phyloP scores from a whole-genome alignment of 1,139 yeast genomes.

The Zygosaccharomyces sapae region DNA sequence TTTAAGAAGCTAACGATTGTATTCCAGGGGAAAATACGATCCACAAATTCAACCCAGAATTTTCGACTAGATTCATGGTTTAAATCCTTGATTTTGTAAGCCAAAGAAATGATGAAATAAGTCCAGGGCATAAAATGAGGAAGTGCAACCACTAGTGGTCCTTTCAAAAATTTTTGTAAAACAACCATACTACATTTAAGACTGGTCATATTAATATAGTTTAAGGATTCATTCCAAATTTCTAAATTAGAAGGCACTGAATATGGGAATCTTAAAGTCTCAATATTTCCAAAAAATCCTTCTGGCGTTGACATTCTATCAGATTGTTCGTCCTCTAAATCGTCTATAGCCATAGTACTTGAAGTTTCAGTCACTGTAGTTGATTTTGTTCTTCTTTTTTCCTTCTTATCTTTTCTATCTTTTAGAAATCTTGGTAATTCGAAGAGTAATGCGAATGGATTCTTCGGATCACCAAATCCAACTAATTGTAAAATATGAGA shows the following conservation, averaged over 20 bases:
- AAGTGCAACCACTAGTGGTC: conserved; percentile 66
- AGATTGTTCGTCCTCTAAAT: conserved; percentile 10
- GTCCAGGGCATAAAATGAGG: conserved; percentile 71
- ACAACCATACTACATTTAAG: conserved; percentile 63
- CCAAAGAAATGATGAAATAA: conserved; percentile 60
- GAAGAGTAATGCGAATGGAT: conserved; percentile 71
- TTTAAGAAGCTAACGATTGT: conserved; percentile 59
- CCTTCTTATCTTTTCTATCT: conserved; percentile 68
- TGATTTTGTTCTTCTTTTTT: conserved; percentile 49
- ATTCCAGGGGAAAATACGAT: conserved; percentile 63
- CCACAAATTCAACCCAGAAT: conserved; percentile 49
- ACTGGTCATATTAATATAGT: conserved; percentile 58
- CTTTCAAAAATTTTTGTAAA: conserved; percentile 58
- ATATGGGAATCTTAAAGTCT: conserved; percentile 25
- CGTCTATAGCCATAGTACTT: conserved; percentile 13
- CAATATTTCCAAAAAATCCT: conserved; percentile 32
- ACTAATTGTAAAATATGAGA: conserved; percentile 69
- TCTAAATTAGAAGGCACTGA: conserved; percentile 31
- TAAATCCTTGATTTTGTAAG: conserved; percentile 48
- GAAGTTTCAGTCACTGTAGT: conserved; percentile 15
- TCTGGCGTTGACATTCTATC: conserved; percentile 44
- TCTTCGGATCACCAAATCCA: conserved; percentile 71
- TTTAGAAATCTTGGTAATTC: conserved; percentile 66
- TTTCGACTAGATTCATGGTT: conserved; percentile 21
- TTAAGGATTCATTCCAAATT: conserved; percentile 58